These are phyloP conservation scores for Aspergillus olivimuriae DNA, from an alignment of 495 filamentous ascomycete species.

Conservation along the genomic window DNA sequence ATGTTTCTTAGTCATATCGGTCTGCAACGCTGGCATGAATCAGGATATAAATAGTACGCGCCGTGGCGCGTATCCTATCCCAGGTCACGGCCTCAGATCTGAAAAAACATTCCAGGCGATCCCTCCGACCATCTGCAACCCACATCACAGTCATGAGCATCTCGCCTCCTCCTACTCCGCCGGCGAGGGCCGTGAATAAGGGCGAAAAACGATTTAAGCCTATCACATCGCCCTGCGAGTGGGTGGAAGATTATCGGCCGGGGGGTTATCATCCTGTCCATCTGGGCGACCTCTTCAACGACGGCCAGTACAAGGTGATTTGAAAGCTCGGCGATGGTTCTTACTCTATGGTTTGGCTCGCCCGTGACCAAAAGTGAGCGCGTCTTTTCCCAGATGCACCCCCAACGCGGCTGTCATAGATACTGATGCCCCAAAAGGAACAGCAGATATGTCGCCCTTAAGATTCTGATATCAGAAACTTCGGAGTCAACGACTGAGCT, in stretches of 20 bases:
- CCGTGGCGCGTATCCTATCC: no score
- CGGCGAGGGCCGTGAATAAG: no score
- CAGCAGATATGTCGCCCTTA: slow-evolving; percentile 30
- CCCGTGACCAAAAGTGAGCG: slow-evolving; percentile 23
- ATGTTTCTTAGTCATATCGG: no score
- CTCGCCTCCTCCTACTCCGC: slow-evolving; percentile 11
- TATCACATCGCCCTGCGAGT: no score
- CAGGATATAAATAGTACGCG: no score
- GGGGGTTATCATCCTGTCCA: slow-evolving; percentile 39
- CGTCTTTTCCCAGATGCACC: background rate
- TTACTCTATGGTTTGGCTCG: slow-evolving; percentile 44
- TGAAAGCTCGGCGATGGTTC: slow-evolving; percentile 41
- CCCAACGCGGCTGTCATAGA: slow-evolving; percentile 1
- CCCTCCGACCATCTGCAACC: no score
- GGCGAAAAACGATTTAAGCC: slow-evolving; percentile 17
- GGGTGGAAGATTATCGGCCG: slow-evolving; percentile 28
- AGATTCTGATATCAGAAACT: slow-evolving; percentile 26
- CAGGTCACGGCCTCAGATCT: no score
- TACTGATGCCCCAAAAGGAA: slow-evolving; percentile 14
- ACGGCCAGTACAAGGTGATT: slow-evolving; percentile 31
- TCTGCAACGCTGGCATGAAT: no score
- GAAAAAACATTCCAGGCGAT: no score
- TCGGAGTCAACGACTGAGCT: slow-evolving; percentile 16
- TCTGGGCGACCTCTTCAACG: slow-evolving; percentile 33
- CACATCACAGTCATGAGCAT: slow-evolving; percentile 8